Evolutionary conservation across 2,329 filamentous ascomycete genomes (phyloP), one percentile per base, ranked within the genome.

Genomic region (Gaeumannomyces tritici): DNA sequence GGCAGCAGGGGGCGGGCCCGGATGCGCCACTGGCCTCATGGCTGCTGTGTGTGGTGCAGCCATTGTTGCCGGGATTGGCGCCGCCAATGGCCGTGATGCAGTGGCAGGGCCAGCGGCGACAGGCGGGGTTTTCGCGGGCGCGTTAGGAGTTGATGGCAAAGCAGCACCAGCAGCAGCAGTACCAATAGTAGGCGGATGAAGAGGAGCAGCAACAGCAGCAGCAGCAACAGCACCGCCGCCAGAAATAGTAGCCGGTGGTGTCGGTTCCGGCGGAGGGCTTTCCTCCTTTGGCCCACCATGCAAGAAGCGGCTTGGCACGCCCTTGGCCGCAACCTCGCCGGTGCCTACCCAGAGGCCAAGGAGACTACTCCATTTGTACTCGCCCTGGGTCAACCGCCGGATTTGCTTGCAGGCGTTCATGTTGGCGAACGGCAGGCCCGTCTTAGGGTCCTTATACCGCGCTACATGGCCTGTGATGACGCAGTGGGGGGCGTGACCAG

Each of bases 391-490:
- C 18, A 96, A 81, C 62, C 88, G 85, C 69, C 90, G 88, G 57
- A 98, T 89, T 73, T 96, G 87, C 68, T 86, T 86, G 75, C 92
- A 97, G 0, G 92, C 93, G 65, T 88, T 84, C 56, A 85, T 79
- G 71, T 93, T 93, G 66, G 85, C 83, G 74, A 93, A 99, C 0
- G 88, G 85, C 21, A 98, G 80, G 0, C 90, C 90, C 0, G 93
- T 98, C 67, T 84, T 83, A 0, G 92, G 91, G 73, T 99, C 95
- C 28, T 87, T 84, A 74, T 96, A 98, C 62, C 86, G 86, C 15
- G 93, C 95, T 5, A 88, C 85, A 61, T 88, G 84, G 69, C 88
- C 89, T 1, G 91, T 97, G 71, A 98, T 93, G 59, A 87, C 88
- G 73, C 95, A 99, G 35, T 88, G 78, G 21, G 82, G 76, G 1